These are phyloP conservation scores for Lepidopterella palustris DNA, from an alignment of 495 filamentous ascomycete genomes.

Conservation along the genomic window DNA sequence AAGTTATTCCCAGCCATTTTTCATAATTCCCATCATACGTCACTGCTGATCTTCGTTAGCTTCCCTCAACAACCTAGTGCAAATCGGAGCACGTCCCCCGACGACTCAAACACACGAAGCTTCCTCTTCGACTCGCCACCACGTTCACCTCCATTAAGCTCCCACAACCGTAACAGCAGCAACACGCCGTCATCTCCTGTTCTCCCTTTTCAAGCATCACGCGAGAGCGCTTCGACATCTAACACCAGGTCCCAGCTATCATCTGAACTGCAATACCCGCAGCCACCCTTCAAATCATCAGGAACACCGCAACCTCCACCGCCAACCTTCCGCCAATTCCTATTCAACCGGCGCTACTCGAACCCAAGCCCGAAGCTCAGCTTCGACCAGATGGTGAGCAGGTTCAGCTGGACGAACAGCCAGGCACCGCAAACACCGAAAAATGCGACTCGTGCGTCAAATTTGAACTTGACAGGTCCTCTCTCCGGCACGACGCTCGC, in stretches of 20 bases:
- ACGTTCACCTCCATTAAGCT: slow-evolving; percentile 10
- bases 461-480: neutral
- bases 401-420: slow-evolving; percentile 31
- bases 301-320: slow-evolving; percentile 14
- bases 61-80: slow-evolving; percentile 8
- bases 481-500: neutral
- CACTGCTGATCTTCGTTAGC: neutral
- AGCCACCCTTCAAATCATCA: neutral
- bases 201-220: slow-evolving; percentile 14
- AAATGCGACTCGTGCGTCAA: slow-evolving; percentile 5
- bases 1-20: neutral
- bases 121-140: slow-evolving; percentile 23
- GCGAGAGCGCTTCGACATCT: slow-evolving; percentile 15
- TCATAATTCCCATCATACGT: neutral
- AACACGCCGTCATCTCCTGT: slow-evolving; percentile 19
- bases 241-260: slow-evolving; percentile 18
- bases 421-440: slow-evolving; percentile 27
- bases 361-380: neutral
- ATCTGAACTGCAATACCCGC: slow-evolving; percentile 16
- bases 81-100: slow-evolving; percentile 1
- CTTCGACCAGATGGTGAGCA: slow-evolving; percentile 9
- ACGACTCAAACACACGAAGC: slow-evolving; percentile 5
- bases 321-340: slow-evolving; percentile 27
- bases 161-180: slow-evolving; percentile 15
- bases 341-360: slow-evolving; percentile 16